Percentiles rank a stretch among this genome's conserved stretches.
phyloP scores from a whole-genome alignment of 768 basidiomycete species.

The Coprinopsis cinerea region DNA sequence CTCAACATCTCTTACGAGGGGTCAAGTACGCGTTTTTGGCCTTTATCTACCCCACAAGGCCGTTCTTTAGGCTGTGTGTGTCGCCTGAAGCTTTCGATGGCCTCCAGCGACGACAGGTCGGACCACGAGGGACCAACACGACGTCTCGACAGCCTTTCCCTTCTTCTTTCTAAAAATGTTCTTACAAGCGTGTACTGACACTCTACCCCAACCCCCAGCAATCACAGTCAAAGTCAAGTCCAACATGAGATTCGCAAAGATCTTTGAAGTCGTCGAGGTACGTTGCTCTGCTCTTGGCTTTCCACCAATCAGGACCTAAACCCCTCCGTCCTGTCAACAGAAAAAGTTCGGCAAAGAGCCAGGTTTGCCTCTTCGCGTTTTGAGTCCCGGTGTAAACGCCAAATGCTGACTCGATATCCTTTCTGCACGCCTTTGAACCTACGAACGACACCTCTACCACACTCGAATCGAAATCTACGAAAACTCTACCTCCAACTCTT shows the following conservation, averaged over 20 bases:
- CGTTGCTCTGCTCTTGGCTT: conserved; percentile 15
- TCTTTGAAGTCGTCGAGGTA: conserved; percentile 65
- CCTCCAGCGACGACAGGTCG: too few species aligned
- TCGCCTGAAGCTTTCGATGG: neutral
- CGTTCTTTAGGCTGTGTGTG: neutral
- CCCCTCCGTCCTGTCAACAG: conserved; percentile 33
- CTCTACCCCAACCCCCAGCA: conserved; percentile 29
- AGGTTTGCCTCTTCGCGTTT: conserved; percentile 28
- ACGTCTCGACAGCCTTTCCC: too few species aligned
- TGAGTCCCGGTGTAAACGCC: too few species aligned
- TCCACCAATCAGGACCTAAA: too few species aligned
- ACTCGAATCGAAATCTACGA: neutral
- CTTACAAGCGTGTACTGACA: neutral
- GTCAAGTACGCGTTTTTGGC: conserved; percentile 37
- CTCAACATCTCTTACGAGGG: conserved; percentile 53
- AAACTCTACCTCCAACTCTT: neutral
- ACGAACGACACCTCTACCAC: neutral
- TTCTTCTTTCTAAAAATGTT: too few species aligned
- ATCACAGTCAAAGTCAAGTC: conserved; percentile 64
- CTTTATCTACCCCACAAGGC: neutral
- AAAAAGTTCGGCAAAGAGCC: conserved; percentile 53
- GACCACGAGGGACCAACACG: too few species aligned
- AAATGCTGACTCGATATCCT: neutral
- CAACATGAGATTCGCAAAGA: conserved; percentile 58
- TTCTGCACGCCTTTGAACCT: neutral